Base-by-base conservation (phyloP, 306 rosid species). In the Quercus dentata region DNA sequence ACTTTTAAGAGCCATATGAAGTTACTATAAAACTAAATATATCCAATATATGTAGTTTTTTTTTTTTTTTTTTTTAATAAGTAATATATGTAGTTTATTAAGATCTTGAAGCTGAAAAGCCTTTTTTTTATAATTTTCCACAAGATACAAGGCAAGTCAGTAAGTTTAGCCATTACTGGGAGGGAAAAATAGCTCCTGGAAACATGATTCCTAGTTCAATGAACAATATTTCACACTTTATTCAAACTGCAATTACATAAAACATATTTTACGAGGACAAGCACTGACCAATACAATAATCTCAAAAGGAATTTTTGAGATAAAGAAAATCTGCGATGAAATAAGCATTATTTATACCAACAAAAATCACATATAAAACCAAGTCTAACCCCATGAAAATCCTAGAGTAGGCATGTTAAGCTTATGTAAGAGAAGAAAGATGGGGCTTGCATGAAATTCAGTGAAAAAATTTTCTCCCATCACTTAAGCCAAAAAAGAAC, bases 151-250 rank as follows among this genome's bases (percentile, higher is more conserved):
- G 64, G 76, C 76, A 78, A 15, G 74, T 31, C 38, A 12, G 57
- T 56, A 54, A 63, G 71, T 6, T 62, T 19, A 72, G 58, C 69
- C 18, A 49, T 56, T 41, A 71, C 64, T 38, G 13, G 33, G 69
- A 35, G 33, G 49, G 9, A 71, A 80, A 56, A 65, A 19, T 69
- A 38, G 69, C 31, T 55, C 44, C 75, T 68, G 41, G 28, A 79
- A 77, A 75, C 71, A 77, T 68, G 77, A 74, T 79, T 79, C 65
- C 71, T 71, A 21, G 56, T 44, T 64, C 59, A 44, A 74, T 31
- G 38, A 18, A 52, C 31, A 19, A 49, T 55, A 62, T 71, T 64
- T 14, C 58, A 61, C 55, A 63, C 18, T 27, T 35, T 33, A 35
- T 19, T 74, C 52, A 69, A 46, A 18, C 27, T 64, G 73, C 75